Evolutionary conservation across 2,329 filamentous ascomycete species (phyloP), one percentile per base, ranked within the genome.

Genomic region (Hypoxylon sp.): DNA sequence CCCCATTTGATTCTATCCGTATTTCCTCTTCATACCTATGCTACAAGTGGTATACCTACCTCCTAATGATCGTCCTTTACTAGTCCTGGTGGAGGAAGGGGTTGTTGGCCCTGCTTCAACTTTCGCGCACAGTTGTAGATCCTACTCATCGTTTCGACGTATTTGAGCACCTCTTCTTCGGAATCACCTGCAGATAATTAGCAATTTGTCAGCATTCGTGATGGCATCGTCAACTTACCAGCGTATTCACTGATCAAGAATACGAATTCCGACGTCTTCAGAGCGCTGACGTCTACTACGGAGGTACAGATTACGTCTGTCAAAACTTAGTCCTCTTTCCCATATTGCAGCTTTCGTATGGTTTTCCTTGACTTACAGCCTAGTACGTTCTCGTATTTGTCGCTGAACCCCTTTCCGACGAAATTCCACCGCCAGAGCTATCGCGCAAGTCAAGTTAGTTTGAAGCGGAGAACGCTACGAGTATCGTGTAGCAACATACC

Each of bases 351-450:
- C 10, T 35, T 52, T 37, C 11, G 3, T 19, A 4, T 3, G 13
- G 11, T 29, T 2, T 15, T 11, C 10, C 17, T 10, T 10, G 6
- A 58, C 55, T 37, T 13, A 58, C 55, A 58, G 10, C 55, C 55
- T 7, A 58, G 19, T 3, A 21, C 55, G 4, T 50, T 58, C 44
- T 58, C 44, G 7, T 50, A 58, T 50, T 17, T 37, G 13, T 48
- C 44, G 31, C 54, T 58, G 17, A 58, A 58, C 11, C 54, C 54
- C n/a, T 58, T 58, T 15, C 54, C 44, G 2, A 19, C 17, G 44
- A 58, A 58, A 19, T 58, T 58, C 19, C 46, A 58, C 3, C 55
- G 55, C 55, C 46, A 58, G 31, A 58, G 55, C 55, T 50, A n/a
- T 29, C 15, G 11, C 39, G 39, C 3, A 8, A n/a, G 11, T 5